phyloP scores from a whole-genome alignment of 805 yeast genomes.

The Spathaspora sp. region DNA sequence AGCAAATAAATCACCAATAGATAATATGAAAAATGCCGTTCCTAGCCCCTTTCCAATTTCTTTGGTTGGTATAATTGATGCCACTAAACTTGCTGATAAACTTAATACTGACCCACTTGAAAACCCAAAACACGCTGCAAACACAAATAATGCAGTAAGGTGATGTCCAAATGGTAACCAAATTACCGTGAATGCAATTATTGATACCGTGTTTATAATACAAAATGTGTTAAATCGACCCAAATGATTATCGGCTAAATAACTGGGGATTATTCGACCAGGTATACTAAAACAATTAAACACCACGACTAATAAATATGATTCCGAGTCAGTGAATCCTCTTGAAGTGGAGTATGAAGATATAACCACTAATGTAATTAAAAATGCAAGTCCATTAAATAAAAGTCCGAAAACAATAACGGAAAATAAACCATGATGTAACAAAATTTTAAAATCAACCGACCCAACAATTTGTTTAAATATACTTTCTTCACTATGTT shows the following conservation, averaged over 20 bases:
- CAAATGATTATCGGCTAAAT: conserved; percentile 18
- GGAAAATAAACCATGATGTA: conserved; percentile 19
- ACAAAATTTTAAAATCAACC: conserved; percentile 19
- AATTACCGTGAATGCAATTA: conserved; percentile 17
- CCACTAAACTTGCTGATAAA: conserved; percentile 22
- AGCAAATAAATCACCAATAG: conserved; percentile 26
- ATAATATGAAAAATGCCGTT: conserved; percentile 23
- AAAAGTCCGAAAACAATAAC: conserved; percentile 21
- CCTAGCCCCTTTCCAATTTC: conserved; percentile 25
- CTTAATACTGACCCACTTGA: conserved; percentile 25
- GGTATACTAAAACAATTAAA: conserved; percentile 24
- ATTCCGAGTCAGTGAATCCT: conserved; percentile 14
- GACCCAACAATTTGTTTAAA: conserved; percentile 17
- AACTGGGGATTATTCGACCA: conserved; percentile 23
- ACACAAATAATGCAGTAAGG: conserved; percentile 17
- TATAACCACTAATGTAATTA: conserved; percentile 20
- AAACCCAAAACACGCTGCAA: conserved; percentile 24
- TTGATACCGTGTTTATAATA: conserved; percentile 11
- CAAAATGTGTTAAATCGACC: conserved; percentile 24
- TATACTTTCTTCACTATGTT: conserved; percentile 4
- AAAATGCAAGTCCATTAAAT: conserved; percentile 28
- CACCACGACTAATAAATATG: conserved; percentile 19
- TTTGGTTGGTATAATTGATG: conserved; percentile 21
- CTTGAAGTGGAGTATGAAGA: conserved; percentile 22
- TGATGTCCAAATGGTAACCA: conserved; percentile 25